Percentiles rank a stretch among this genome's conserved stretches.
These are phyloP conservation scores for Ustilago bromivora DNA, from an alignment of 1,284 basidiomycete species.

Conservation along the genomic window DNA sequence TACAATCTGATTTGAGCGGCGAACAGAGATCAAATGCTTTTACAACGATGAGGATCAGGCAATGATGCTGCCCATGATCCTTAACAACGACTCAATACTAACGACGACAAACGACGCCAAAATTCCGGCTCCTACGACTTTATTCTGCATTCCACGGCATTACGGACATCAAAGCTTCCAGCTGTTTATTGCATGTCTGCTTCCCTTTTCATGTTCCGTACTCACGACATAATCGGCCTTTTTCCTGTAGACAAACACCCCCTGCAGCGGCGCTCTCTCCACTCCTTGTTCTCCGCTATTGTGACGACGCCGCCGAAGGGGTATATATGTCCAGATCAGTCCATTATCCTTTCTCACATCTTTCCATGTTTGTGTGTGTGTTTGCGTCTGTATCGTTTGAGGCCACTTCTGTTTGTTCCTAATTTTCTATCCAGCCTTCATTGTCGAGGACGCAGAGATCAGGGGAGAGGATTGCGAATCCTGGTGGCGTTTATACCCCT, in stretches of 20 bases:
- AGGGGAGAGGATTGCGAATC: too few relatives aligned
- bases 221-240: background rate
- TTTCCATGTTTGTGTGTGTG: background rate
- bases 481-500: too few relatives aligned
- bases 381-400: too few relatives aligned
- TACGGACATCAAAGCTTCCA: too few relatives aligned
- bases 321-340: background rate
- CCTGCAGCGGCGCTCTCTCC: background rate
- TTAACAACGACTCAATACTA: background rate
- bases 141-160: background rate
- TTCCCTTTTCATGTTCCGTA: background rate
- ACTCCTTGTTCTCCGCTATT: background rate
- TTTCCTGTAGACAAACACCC: background rate
- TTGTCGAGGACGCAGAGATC: too few relatives aligned
- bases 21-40: background rate
- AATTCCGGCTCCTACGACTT: background rate
- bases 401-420: too few relatives aligned
- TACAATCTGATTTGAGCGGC: constrained; percentile 24
- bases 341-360: background rate
- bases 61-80: background rate
- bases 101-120: background rate
- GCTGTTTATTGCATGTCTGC: background rate
- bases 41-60: background rate
- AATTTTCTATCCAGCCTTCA: too few relatives aligned
- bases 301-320: background rate